Evolutionary conservation across 352 stramenopile species (phyloP).

Genomic region (Globisporangium apiculatum): DNA sequence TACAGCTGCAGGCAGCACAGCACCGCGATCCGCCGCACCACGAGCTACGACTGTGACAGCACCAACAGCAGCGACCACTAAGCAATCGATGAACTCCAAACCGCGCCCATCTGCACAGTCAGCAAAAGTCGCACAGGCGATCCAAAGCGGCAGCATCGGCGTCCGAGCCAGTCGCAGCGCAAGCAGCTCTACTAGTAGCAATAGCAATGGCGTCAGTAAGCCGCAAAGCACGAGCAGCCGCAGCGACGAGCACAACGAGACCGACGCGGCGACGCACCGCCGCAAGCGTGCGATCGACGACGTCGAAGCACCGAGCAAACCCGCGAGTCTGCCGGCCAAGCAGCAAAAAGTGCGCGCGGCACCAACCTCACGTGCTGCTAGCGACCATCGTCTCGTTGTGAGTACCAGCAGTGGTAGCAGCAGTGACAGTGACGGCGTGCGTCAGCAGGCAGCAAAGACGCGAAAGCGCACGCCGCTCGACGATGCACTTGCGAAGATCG

Average conservation of each 20-base stretch:
- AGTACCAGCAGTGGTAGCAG: slow-evolving; percentile 5
- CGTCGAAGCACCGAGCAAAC: slow-evolving; percentile 13
- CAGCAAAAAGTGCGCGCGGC: slow-evolving; percentile 8
- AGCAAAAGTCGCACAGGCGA: slow-evolving; percentile 1
- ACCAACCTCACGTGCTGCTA: neutral
- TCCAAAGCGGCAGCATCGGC: neutral
- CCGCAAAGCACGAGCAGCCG: neutral
- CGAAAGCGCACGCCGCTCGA: slow-evolving; percentile 6
- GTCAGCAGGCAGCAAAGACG: neutral
- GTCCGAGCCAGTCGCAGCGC: neutral
- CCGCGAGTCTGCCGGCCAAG: slow-evolving; percentile 5
- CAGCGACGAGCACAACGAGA: neutral
- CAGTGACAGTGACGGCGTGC: neutral
- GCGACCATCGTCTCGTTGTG: neutral
- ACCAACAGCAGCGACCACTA: neutral
- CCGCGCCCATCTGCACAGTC: too few species aligned
- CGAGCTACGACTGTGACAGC: neutral
- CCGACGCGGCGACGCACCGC: neutral
- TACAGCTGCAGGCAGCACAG: neutral
- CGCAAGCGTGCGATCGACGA: slow-evolving; percentile 11
- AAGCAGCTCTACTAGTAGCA: neutral
- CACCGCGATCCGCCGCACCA: neutral
- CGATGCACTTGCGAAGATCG: slow-evolving; percentile 12
- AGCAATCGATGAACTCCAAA: neutral
- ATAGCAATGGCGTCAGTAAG: neutral